Evolutionary conservation across 2,329 filamentous ascomycete species (phyloP).

Genomic region (Ophiocordyceps sinensis): DNA sequence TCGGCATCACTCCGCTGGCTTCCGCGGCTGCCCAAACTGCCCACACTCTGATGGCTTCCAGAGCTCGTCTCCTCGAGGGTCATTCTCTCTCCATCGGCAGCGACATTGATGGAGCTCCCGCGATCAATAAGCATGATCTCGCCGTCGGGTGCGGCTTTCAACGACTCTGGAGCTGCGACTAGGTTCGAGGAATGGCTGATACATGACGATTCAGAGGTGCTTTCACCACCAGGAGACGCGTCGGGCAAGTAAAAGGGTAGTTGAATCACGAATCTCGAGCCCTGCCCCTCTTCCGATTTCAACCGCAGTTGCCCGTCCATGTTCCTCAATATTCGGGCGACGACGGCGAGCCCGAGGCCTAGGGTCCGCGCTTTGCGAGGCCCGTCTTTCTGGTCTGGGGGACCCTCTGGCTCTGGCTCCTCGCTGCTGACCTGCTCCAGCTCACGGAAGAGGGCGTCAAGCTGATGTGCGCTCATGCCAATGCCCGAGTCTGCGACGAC

Average conservation of each 20-base stretch:
- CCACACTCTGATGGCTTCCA: conserved; percentile 18
- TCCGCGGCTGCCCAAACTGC: conserved; percentile 24
- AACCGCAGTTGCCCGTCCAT: conserved; percentile 80
- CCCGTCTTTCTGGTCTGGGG: conserved; percentile 12
- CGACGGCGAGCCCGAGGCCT: conserved; percentile 73
- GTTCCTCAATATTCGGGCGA: conserved; percentile 75
- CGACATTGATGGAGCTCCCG: conserved; percentile 13
- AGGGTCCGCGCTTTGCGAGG: conserved; percentile 32
- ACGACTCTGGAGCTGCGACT: conserved; percentile 7
- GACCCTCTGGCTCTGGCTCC: conserved; percentile 14
- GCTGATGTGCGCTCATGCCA: conserved; percentile 50
- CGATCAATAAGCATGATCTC: conserved; percentile 51
- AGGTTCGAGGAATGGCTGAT: conserved; percentile 4
- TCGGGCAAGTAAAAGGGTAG: conserved; percentile 56
- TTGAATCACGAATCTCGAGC: conserved; percentile 69
- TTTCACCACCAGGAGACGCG: conserved; percentile 14
- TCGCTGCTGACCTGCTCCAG: conserved; percentile 42
- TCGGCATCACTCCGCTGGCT: conserved; percentile 51
- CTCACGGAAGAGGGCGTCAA: conserved; percentile 43
- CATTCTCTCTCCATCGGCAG: conserved; percentile 3
- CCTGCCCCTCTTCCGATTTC: conserved; percentile 70
- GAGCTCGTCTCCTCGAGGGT: conserved; percentile 7
- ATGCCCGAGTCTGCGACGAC: conserved; percentile 60
- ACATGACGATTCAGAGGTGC: not conserved
- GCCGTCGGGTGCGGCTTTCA: conserved; percentile 20